These are phyloP conservation scores for Candida wancherniae DNA, from an alignment of 805 yeast genomes.

Conservation along the genomic window DNA sequence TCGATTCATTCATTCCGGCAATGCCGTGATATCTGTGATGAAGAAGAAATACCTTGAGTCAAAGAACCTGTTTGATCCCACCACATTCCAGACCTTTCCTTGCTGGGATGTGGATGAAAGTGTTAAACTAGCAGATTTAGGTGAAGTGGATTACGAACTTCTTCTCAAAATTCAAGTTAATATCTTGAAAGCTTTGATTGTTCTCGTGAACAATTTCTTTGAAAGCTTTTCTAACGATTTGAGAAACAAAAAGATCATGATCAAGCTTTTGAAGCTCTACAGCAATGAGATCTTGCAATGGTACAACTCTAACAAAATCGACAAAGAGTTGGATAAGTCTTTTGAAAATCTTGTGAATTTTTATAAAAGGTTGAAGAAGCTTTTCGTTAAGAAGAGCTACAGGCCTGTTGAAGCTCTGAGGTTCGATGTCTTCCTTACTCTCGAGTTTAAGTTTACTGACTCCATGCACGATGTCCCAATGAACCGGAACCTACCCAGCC, in stretches of 20 bases:
- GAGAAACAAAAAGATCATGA: constrained; percentile 52
- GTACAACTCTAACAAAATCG: constrained; percentile 41
- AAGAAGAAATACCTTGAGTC: constrained; percentile 23
- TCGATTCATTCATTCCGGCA: constrained; percentile 39
- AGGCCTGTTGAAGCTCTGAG: constrained; percentile 48
- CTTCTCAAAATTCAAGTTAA: constrained; percentile 79
- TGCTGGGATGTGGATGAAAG: constrained; percentile 49
- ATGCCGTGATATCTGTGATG: constrained; percentile 42
- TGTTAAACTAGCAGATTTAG: constrained; percentile 35
- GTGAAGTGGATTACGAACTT: constrained; percentile 56
- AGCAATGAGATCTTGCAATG: constrained; percentile 59
- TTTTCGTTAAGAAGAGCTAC: constrained; percentile 65
- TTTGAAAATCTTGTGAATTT: constrained; percentile 40
- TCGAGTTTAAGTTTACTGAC: constrained; percentile 40
- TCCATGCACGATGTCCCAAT: constrained; percentile 43
- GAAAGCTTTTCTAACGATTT: constrained; percentile 69
- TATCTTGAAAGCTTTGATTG: constrained; percentile 67
- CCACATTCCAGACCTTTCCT: constrained; percentile 38
- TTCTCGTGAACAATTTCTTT: constrained; percentile 69
- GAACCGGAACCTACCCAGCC: constrained; percentile 43
- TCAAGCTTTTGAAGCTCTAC: constrained; percentile 60
- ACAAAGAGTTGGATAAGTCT: constrained; percentile 26
- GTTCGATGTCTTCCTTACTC: constrained; percentile 33
- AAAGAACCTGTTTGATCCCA: constrained; percentile 10
- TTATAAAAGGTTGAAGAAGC: constrained; percentile 62